Percentiles rank a stretch among this genome's conserved stretches.
phyloP scores from a whole-genome alignment of 495 filamentous ascomycete species.

The Neurospora pannonica region DNA sequence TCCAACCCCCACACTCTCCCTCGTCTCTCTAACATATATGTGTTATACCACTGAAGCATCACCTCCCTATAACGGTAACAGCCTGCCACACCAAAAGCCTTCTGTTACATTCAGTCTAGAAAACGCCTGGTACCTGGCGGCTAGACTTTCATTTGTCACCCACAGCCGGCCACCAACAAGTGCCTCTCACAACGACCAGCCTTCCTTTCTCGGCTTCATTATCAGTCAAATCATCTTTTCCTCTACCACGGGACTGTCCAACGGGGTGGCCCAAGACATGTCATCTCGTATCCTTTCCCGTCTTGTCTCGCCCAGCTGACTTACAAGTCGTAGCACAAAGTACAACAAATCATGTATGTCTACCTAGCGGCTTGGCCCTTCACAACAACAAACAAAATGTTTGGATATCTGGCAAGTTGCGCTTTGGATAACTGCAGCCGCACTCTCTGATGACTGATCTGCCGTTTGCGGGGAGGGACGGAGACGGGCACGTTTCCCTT shows the following conservation, averaged over 20 bases:
- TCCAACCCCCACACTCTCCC: neutral
- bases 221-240: neutral
- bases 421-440: neutral
- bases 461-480: neutral
- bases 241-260: neutral
- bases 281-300: neutral
- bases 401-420: neutral
- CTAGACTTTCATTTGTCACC: neutral
- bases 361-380: neutral
- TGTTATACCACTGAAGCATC: neutral
- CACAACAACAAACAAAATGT: neutral
- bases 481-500: neutral
- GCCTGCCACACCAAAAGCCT: neutral
- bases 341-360: neutral
- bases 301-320: neutral
- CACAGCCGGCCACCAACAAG: neutral
- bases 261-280: neutral
- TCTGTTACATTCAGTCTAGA: neutral
- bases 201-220: neutral
- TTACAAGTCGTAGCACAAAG: neutral
- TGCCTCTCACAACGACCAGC: neutral
- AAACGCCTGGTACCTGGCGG: neutral
- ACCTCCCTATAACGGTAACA: neutral
- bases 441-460: neutral
- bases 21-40: neutral